Conservation (phyloP, 192 early-diverging fungal species). For the Podila clonocystis region DNA sequence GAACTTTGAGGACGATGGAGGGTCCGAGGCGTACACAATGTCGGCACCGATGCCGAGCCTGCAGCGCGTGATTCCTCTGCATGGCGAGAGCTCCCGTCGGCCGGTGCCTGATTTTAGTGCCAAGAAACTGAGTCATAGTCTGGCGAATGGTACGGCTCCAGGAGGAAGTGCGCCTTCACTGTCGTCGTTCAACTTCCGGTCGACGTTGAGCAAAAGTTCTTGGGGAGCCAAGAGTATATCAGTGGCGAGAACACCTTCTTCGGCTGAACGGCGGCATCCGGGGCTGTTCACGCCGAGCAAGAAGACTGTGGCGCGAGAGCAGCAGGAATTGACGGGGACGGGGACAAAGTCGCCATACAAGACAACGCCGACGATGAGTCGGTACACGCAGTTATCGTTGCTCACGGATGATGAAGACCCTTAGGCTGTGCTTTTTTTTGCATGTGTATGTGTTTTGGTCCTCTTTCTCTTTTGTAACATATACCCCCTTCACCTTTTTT, state of each 20-base stretch:
- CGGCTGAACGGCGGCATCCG: conserved; percentile 18
- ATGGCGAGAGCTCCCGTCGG: conserved; percentile 28
- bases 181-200: background rate
- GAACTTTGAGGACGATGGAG: background rate
- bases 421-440: background rate
- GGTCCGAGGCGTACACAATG: background rate
- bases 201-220: background rate
- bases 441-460: no score
- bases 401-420: conserved; percentile 15
- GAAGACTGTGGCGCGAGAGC: background rate
- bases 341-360: conserved; percentile 12
- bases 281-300: conserved; percentile 46
- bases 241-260: background rate
- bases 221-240: background rate
- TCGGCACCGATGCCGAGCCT: conserved; percentile 15
- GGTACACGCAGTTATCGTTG: conserved; percentile 25
- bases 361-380: conserved; percentile 35
- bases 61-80: conserved; percentile 16
- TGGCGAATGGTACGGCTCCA: background rate
- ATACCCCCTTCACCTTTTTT: no score
- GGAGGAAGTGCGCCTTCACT: background rate
- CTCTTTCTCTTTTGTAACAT: no score
- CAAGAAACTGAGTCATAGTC: background rate
- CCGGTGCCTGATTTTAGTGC: conserved; percentile 15
- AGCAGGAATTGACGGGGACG: background rate